Conservation (phyloP, 192 early-diverging fungal species). For the Phycomyces nitens region DNA sequence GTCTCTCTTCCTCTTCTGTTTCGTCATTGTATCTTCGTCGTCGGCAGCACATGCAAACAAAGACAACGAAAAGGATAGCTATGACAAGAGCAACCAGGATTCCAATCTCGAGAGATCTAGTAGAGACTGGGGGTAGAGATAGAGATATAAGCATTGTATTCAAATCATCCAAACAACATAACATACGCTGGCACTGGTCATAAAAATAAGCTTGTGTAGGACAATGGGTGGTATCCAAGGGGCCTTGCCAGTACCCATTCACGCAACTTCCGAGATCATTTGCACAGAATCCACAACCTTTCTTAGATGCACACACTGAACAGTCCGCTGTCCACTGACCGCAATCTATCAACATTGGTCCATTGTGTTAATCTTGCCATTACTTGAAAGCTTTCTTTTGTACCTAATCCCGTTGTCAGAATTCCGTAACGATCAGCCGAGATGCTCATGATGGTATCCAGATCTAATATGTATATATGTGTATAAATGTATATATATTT, state of each 20-base stretch:
- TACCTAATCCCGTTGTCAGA: too few relatives aligned
- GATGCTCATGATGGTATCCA: too few relatives aligned
- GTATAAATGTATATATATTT: too few relatives aligned
- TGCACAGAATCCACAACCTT: conserved; percentile 18
- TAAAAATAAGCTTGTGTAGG: conserved; percentile 11
- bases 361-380: too few relatives aligned
- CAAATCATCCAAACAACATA: too few relatives aligned
- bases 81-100: neutral
- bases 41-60: conserved; percentile 2
- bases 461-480: too few relatives aligned
- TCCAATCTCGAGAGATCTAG: conserved; percentile 1
- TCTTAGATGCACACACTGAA: conserved; percentile 4
- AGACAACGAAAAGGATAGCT: neutral
- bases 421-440: too few relatives aligned
- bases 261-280: conserved; percentile 3
- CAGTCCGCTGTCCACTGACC: too few relatives aligned
- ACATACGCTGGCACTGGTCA: conserved; percentile 16
- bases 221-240: conserved; percentile 4
- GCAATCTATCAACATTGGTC: too few relatives aligned
- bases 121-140: neutral
- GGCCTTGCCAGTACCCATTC: conserved; percentile 10
- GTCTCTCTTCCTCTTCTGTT: conserved; percentile 6
- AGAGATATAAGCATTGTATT: neutral
- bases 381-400: too few relatives aligned
- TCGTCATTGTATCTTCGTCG: neutral